Evolutionary conservation across 2,329 filamentous ascomycete species (phyloP), one percentile per base, ranked within the genome.

Genomic region (Colletotrichum limetticola): DNA sequence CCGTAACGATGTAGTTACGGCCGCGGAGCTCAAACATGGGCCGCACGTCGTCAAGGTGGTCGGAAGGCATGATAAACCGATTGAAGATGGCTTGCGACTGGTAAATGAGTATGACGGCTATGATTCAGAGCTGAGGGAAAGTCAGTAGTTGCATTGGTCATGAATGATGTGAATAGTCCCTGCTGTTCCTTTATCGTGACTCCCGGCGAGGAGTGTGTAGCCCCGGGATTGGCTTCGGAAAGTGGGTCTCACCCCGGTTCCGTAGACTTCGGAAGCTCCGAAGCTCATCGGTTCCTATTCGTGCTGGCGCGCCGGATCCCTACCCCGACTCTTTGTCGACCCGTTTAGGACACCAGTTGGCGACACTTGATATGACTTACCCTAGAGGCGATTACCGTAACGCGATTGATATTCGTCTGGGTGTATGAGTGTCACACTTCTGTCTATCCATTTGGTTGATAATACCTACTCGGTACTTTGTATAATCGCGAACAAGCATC

Each of bases 1-100:
- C 83, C 0, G 83, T 85, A 30, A 84, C 76, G 28, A 84, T 76
- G 77, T 81, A 83, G 75, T 80, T 83, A 66, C 80, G 79, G 14
- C 76, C 77, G 4, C 69, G 75, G 30, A 83, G 77, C 75, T 82
- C 81, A 71, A 83, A 83, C 72, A 76, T 76, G 9, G 77, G 76
- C 68, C 77, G 79, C 46, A 80, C 77, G 68, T 78, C 64, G 61
- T 78, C 75, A 42, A 79, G 35, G 35, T 35, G 37, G 58, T 68
- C 66, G 55, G 60, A 69, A 26, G 60, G 61, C 59, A 61, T 61
- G 59, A 37, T 61, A 9, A 26, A 32, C 19, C 19, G 24, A 24
- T 57, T 28, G 24, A 57, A 12, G 6, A 22, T 11, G 11, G 4
- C 2, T 2, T 42, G 16, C 37, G 16, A 49, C n/a, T 49, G 42